Evolutionary conservation across 164 flowering plant species (phyloP), one percentile per base, ranked within the genome.

Genomic region (Liriodendron chinense): DNA sequence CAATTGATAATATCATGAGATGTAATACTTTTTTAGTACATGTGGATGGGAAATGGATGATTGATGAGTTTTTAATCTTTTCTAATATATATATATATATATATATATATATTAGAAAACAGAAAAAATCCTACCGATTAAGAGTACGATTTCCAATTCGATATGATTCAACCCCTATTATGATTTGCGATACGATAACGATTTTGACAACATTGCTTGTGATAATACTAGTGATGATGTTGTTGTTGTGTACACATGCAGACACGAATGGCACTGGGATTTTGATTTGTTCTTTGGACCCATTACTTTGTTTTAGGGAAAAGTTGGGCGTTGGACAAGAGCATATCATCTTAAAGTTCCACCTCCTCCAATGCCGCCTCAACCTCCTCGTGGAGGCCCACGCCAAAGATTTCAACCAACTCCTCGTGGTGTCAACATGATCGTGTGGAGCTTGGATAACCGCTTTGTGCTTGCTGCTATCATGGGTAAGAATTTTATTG

Each of bases 341-440:
- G 89, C 94, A 65, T 96, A 93, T 82, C 99, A 96, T 84, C 92
- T 96, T 26, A 96, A 93, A 87, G 98, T 96, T 83, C 99, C 99
- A 67, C 97, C 98, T 73, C 99, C 99, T 49, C 98, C 98, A 25
- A 85, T 91, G 91, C 94, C 98, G 49, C 93, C 98, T 72, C 98
- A 87, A 83, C 95, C 97, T 81, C 85, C 89, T 48, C 89, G 97
- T 56, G 98, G 97, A 56, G 99, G 98, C 34, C 99, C 99, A 47
- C 98, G 98, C 22, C 99, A 93, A 76, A 85, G 98, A 84, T 83
- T 86, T 77, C 94, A 86, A 74, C 93, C 98, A 47, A 91, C 96
- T 72, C 98, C 98, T 75, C 99, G 98, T 82, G 99, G 99, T 85
- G 99, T 96, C 50, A 96, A 96, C 82, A 96, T 94, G 99, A 96